Evolutionary conservation across 192 early-diverging fungal species (phyloP), one percentile per base, ranked within the genome.

Genomic region (Linnemannia hyalina): DNA sequence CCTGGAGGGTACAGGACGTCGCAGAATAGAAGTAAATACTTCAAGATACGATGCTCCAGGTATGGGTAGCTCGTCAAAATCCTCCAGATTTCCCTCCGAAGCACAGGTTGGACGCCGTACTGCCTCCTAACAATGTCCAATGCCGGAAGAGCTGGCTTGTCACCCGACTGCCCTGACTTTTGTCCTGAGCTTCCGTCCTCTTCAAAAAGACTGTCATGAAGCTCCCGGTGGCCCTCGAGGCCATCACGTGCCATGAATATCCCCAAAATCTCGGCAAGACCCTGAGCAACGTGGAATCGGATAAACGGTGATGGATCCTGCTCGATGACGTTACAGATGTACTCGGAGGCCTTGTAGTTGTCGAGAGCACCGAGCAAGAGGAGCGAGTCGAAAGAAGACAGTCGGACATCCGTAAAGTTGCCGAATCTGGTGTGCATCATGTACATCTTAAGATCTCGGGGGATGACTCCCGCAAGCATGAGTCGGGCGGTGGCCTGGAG

Each of bases 311-410:
- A 93, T 16, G 92, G 93, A 82, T 97, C 96, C 40, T 89, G 76
- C 35, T 90, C 88, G 23, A 95, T 90, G 15, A 95, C 73, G 54
- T 79, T 80, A n/a, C 95, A 84, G 29, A 97, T 78, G 74, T 95
- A 96, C 18, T 90, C 85, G 1, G 88, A 80, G 5, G 80, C 71
- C 26, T 85, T 81, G 49, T 83, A 78, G 68, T 90, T 88, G 3
- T 80, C 82, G 23, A 97, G 80, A 0, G 94, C 94, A 76, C 93
- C 93, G 73, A 98, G 89, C 65, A 97, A 54, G 42, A 98, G 76
- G 40, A 99, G 82, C 9, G 93, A 92, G 42, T 96, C 95, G 41
- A 97, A 91, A 0, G 96, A 96, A 5, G 88, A 84, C 57, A 95
- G 76, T 22, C 98, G 93, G 49, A 98, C 92, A 6, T 88, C 81